Evolutionary conservation across 768 basidiomycete genomes (phyloP).

Genomic region (Panaeolus cyanescens): DNA sequence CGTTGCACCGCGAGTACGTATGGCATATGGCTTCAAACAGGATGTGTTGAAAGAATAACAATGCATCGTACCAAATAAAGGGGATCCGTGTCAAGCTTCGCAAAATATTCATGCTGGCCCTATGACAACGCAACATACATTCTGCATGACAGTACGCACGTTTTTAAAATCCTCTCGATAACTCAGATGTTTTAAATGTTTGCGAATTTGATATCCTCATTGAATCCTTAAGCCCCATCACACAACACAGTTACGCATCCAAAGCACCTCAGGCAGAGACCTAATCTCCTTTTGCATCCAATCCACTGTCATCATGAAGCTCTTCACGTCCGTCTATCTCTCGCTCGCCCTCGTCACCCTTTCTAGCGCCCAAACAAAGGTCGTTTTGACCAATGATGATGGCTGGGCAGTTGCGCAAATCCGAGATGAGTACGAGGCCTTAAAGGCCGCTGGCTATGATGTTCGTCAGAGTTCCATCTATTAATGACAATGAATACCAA

Average conservation of each 20-base stretch:
- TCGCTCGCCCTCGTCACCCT: conserved; percentile 6
- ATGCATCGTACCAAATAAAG: no score
- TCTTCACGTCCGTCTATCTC: conserved; percentile 2
- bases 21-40: no score
- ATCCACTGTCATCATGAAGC: neutral
- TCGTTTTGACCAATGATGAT: conserved; percentile 29
- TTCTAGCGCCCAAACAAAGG: conserved; percentile 11
- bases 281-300: neutral
- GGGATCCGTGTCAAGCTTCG: no score
- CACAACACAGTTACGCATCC: neutral
- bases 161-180: no score
- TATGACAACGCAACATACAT: no score
- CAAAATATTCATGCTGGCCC: no score
- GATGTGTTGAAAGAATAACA: no score
- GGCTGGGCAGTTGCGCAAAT: conserved; percentile 46
- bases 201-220: no score
- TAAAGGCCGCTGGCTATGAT: conserved; percentile 35
- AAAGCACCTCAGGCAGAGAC: neutral
- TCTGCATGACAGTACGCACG: no score
- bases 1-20: no score
- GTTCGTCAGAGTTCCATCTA: conserved; percentile 19
- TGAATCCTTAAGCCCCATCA: no score
- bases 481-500: neutral
- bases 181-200: no score
- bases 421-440: conserved; percentile 37